These are phyloP conservation scores for Gillenia trifoliata DNA, from an alignment of 306 rosid genomes.

Conservation along the genomic window DNA sequence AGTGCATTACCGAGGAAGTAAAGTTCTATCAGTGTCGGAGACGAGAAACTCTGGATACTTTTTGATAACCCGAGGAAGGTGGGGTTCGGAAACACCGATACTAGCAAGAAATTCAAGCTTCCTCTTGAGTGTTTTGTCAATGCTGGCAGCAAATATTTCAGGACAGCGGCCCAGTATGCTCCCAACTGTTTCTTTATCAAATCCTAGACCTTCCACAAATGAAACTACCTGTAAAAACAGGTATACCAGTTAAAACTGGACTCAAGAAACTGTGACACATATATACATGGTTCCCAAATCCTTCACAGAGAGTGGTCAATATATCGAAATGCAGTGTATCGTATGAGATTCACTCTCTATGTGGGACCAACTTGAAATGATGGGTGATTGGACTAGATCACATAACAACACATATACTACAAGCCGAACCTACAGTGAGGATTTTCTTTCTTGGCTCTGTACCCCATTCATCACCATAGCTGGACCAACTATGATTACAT, in stretches of 20 bases:
- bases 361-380: not conserved
- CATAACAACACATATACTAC: not conserved
- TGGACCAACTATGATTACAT: not conserved
- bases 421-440: not conserved
- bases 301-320: not conserved
- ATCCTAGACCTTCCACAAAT: conserved; percentile 60
- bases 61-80: conserved; percentile 64
- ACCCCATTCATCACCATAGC: not conserved
- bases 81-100: conserved; percentile 48
- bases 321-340: not conserved
- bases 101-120: conserved; percentile 64
- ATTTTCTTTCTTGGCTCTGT: not conserved
- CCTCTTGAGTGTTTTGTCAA: conserved; percentile 51
- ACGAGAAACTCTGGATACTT: conserved; percentile 84
- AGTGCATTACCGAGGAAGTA: conserved; percentile 61
- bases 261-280: not conserved
- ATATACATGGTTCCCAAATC: not conserved
- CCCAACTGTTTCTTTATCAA: conserved; percentile 57
- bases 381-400: not conserved
- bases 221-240: conserved; percentile 53
- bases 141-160: conserved; percentile 70
- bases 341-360: not conserved
- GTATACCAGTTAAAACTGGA: not conserved
- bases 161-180: conserved; percentile 73
- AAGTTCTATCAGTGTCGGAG: conserved; percentile 52